These are phyloP conservation scores for Paecilomyces sp. DNA, from an alignment of 2,329 filamentous ascomycete species.

Conservation along the genomic window DNA sequence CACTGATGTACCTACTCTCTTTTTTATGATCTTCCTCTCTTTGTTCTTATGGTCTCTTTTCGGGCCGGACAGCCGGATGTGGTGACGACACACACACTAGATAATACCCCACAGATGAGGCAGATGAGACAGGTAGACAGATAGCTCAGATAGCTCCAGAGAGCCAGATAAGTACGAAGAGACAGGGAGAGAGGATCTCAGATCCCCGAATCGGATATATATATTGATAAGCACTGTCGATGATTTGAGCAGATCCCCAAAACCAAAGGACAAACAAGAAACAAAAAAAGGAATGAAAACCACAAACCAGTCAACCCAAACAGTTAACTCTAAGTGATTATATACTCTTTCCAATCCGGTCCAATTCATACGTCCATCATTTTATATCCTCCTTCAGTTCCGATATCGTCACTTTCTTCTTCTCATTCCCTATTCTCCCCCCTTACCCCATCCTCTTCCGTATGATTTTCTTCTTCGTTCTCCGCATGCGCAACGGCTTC, in stretches of 20 bases:
- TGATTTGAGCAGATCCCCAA: neutral
- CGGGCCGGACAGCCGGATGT: neutral
- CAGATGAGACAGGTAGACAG: no score
- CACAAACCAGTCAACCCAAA: neutral
- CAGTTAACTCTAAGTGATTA: neutral
- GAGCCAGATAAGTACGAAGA: neutral
- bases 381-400: neutral
- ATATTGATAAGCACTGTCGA: neutral
- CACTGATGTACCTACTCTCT: neutral
- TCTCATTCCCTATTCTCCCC: no score
- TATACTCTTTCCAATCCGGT: no score
- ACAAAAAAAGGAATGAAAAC: neutral
- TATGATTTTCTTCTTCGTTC: neutral
- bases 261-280: neutral
- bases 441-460: neutral
- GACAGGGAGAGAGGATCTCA: neutral
- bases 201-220: neutral
- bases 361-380: no score
- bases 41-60: no score
- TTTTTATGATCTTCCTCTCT: neutral
- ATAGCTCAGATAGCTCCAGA: neutral
- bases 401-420: neutral
- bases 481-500: neutral
- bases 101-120: no score
- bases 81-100: neutral